phyloP scores from a whole-genome alignment of 768 basidiomycete species.

The Phanerochaete carnosa region DNA sequence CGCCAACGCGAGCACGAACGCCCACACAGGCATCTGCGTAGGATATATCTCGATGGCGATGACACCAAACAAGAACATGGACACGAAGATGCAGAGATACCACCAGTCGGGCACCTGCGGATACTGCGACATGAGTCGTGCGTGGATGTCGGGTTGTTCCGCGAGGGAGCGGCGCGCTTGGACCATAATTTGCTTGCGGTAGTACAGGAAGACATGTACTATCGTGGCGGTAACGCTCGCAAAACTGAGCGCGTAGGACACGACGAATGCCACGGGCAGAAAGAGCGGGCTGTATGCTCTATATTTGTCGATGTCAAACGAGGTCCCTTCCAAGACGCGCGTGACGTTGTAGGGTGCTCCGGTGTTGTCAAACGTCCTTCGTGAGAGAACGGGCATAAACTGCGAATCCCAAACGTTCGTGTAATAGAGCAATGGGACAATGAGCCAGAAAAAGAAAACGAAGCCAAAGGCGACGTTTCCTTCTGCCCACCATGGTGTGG shows the following conservation, averaged over 20 bases:
- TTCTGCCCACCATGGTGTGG: slow-evolving; percentile 82
- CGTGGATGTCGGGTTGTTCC: slow-evolving; percentile 48
- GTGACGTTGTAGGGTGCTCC: slow-evolving; percentile 39
- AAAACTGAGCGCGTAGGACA: slow-evolving; percentile 79
- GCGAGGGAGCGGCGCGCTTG: slow-evolving; percentile 36
- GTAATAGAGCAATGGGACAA: slow-evolving; percentile 64
- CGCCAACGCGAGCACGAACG: slow-evolving; percentile 40
- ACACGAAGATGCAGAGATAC: slow-evolving; percentile 40
- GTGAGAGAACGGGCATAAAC: slow-evolving; percentile 53
- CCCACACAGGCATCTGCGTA: slow-evolving; percentile 66
- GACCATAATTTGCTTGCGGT: slow-evolving; percentile 34
- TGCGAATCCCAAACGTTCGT: slow-evolving; percentile 66
- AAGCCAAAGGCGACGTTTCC: slow-evolving; percentile 66
- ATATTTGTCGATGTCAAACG: slow-evolving; percentile 37
- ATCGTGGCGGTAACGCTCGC: slow-evolving; percentile 53
- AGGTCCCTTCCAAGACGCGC: slow-evolving; percentile 34
- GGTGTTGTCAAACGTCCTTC: slow-evolving; percentile 39
- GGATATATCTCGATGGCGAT: slow-evolving; percentile 67
- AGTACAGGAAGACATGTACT: slow-evolving; percentile 16
- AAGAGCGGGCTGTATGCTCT: slow-evolving; percentile 43
- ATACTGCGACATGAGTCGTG: slow-evolving; percentile 42
- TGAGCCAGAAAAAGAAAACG: slow-evolving; percentile 66
- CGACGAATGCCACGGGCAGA: slow-evolving; percentile 62
- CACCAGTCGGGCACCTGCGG: slow-evolving; percentile 49
- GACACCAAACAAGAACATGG: slow-evolving; percentile 64